A percentile compares a stretch with the other conserved stretches of the same genome.
Conservation (phyloP, 345 rosid species). For the Eucalyptus viminalis region DNA sequence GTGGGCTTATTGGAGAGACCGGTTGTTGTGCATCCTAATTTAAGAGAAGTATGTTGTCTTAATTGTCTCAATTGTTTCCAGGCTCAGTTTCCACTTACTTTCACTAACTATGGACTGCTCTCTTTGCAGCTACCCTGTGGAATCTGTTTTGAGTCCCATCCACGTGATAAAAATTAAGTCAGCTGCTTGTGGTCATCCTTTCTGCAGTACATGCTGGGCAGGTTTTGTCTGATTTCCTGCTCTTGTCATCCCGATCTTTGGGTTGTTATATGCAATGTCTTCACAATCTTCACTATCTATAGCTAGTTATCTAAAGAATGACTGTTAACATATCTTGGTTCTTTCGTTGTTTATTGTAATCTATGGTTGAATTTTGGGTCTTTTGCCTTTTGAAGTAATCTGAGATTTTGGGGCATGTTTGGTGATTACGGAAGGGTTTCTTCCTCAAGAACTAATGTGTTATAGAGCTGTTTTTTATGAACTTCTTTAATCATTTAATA, state of each 20-base stretch:
- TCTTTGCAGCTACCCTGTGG: constrained; percentile 68
- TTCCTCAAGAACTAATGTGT: background rate
- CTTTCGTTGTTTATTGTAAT: background rate
- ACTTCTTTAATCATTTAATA: background rate
- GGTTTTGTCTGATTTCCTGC: constrained; percentile 26
- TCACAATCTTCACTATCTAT: background rate
- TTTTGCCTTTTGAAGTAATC: background rate
- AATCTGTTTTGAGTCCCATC: constrained; percentile 68
- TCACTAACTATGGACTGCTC: background rate
- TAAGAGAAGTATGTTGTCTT: constrained; percentile 40
- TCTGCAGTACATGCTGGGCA: constrained; percentile 81
- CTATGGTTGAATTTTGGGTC: background rate
- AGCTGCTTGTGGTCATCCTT: constrained; percentile 96
- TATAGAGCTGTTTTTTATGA: background rate
- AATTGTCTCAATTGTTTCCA: background rate
- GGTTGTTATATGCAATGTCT: background rate
- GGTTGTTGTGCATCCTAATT: constrained; percentile 34
- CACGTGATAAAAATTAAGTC: constrained; percentile 32
- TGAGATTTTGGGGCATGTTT: background rate
- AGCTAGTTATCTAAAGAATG: background rate
- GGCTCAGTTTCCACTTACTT: background rate
- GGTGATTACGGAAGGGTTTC: background rate
- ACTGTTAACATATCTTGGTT: background rate
- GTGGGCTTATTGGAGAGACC: constrained; percentile 77
- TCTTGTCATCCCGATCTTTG: background rate